Evolutionary conservation across 1,284 basidiomycete species (phyloP), one percentile per base, ranked within the genome.

Genomic region (Irpex sp.): DNA sequence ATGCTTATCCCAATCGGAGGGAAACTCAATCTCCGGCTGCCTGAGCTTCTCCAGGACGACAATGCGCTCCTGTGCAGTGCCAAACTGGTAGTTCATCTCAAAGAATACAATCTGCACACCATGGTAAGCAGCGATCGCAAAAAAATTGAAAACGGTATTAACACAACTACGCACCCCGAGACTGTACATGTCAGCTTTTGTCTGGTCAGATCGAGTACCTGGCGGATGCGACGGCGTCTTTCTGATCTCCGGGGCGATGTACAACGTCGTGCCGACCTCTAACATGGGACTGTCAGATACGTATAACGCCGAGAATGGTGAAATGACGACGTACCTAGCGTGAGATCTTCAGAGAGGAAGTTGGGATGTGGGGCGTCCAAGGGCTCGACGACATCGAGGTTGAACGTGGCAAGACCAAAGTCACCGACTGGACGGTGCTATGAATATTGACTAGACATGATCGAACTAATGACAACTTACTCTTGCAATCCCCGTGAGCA

Each of bases 161-260:
- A 3, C 5, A 33, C 31, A 33, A 6, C 6, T 19, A 78, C 84
- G 62, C 72, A 92, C 90, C 39, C 93, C 96, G 4, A 97, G 84
- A 71, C 94, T 96, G 73, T 97, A 98, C 83, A 98, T 90, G 73
- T 98, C 96, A 3, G 95, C 95, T 72, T 97, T 95, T 60, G 83
- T 87, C 68, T 93, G 89, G 69, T 87, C 50, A 1, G 50, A 19
- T 9, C 50, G 13, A 31, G 31, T 35, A 3, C n/a, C 53, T 8
- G 53, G n/a, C 11, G n/a, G 89, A 57, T 87, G 82, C 17, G 86
- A 83, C 0, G 86, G 84, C 49, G 83, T 81, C 68, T 81, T 85
- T 61, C 84, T 83, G 6, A 92, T 86, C 72, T 96, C 95, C 0
- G 96, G 96, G 0, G 96, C 95, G 59, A 97, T 97, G 75, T 98